Conservation (phyloP, 2,329 filamentous ascomycete genomes). For the Cladobotryum protrusum region DNA sequence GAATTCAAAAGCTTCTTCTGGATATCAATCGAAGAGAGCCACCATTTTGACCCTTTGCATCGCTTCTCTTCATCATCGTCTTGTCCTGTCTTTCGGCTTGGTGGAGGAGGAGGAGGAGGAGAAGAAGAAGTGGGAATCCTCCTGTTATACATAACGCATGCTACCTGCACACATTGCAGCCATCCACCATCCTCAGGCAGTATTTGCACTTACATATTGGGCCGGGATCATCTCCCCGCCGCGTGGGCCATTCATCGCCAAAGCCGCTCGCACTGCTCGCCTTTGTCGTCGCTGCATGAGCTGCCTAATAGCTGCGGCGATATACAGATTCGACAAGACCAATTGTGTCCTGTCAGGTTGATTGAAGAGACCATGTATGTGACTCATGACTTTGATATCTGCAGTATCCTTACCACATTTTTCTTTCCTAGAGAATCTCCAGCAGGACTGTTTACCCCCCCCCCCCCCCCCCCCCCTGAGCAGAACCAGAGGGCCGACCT, state of each 20-base stretch:
- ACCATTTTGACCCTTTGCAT: neutral
- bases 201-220: conserved; percentile 9
- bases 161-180: conserved; percentile 6
- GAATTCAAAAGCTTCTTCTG: conserved; percentile 2
- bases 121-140: too few relatives aligned
- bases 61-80: neutral
- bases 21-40: conserved; percentile 3
- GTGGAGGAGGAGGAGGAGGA: conserved; percentile 6
- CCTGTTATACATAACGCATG: conserved; percentile 7
- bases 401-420: conserved; percentile 4
- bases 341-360: conserved; percentile 1
- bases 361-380: neutral
- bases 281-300: conserved; percentile 3
- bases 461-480: conserved; percentile 1
- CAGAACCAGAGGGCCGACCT: neutral
- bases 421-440: neutral
- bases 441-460: neutral
- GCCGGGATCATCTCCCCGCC: conserved; percentile 8
- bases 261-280: conserved; percentile 2
- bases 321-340: conserved; percentile 5
- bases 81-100: neutral
- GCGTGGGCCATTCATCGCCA: conserved; percentile 5
- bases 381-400: neutral
- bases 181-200: conserved; percentile 4
- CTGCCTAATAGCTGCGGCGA: conserved; percentile 2